Base-by-base conservation (phyloP, 2,329 filamentous ascomycete species). In the Ophiostoma perfectum region DNA sequence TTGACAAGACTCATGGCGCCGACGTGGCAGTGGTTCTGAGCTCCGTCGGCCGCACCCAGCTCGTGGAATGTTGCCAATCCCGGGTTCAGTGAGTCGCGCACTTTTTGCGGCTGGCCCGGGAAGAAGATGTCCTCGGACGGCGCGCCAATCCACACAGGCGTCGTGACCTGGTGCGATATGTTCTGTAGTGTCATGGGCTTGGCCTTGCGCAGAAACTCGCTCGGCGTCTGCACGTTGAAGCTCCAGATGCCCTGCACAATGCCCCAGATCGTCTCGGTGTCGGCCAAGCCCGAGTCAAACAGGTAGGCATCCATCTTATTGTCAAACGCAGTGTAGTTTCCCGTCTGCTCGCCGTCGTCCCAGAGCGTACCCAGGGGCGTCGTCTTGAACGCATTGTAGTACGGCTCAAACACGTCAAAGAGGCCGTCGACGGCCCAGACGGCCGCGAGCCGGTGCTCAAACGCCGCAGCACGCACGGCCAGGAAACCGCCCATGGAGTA, bases 401-500 rank as follows among this genome's bases (percentile, higher is more conserved):
- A 72, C 3, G 72, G 70, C 41, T 73, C 68, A 16, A 66, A 64
- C 18, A 75, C 71, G 67, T 73, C 73, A 70, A 73, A 79, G 3
- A 82, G 68, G 2, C 79, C 80, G 70, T 81, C 80, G 39, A 80
- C 74, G 45, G 76, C 74, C 64, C 81, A 72, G 5, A 77, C 72
- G 0, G 80, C 81, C 0, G 75, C 74, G 9, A 82, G 70, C 2
- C 80, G 78, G 65, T 75, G 77, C 68, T 83, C 81, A 70, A 79
- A 80, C 0, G 80, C 79, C 0, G 80, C 80, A 0, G 79, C 81
- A 4, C 80, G 77, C 1, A 78, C 72, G 4, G 75, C 77, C 0
- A 82, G 75, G 38, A 75, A 77, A 0, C 80, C 80, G 4, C 80
- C 80, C 62, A 82, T 76, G 1, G 79, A 81, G 66, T 76, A 73